phyloP scores from a whole-genome alignment of 345 rosid genomes.

The Citrus sp. region DNA sequence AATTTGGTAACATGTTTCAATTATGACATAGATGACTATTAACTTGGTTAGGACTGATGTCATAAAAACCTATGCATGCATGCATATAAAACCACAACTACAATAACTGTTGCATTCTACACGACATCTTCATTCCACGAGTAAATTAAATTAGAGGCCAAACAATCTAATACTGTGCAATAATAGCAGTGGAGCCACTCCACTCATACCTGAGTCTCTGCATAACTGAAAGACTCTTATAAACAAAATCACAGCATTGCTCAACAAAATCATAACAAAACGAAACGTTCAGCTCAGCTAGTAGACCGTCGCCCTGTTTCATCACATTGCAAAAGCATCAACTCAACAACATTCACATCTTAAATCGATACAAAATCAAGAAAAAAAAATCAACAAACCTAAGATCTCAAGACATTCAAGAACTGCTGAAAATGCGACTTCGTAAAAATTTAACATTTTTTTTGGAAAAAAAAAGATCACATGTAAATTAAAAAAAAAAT shows the following conservation, averaged over 20 bases:
- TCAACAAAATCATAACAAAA: conserved; percentile 79
- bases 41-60: not conserved
- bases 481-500: not conserved
- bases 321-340: conserved; percentile 4
- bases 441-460: not conserved
- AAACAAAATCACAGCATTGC: conserved; percentile 52
- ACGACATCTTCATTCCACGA: not conserved
- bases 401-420: not conserved
- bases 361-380: not conserved
- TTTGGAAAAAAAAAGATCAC: too few species aligned
- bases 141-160: not conserved
- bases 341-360: conserved; percentile 4
- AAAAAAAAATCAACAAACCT: not conserved
- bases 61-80: not conserved
- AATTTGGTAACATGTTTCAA: not conserved
- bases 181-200: not conserved
- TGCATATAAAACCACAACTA: not conserved
- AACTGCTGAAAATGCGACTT: not conserved
- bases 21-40: not conserved
- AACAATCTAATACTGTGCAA: not conserved
- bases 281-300: conserved; percentile 55
- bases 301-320: conserved; percentile 79
- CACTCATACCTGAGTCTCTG: conserved; percentile 61
- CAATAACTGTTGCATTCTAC: not conserved
- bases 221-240: conserved; percentile 63